A percentile compares a stretch with the other conserved stretches of the same genome.
Evolutionary conservation across 2,329 filamentous ascomycete species (phyloP).

Genomic region (Fusarium veterinarium): DNA sequence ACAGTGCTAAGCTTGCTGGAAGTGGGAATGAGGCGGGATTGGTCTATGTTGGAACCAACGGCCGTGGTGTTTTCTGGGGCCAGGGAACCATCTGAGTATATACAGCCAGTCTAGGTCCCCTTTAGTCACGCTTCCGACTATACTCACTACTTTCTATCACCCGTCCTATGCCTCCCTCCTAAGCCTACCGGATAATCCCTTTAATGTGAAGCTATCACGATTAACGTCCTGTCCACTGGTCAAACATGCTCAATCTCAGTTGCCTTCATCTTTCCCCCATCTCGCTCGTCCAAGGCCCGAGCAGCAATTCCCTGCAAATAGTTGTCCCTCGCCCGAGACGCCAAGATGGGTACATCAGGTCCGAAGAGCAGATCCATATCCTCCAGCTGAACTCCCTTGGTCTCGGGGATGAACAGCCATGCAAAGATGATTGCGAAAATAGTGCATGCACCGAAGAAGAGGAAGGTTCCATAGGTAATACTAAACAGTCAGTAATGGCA

Average conservation of each 20-base stretch:
- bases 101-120: background rate
- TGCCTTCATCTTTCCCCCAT: background rate
- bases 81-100: conserved; percentile 12
- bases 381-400: background rate
- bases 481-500: too few species aligned
- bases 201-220: rapidly evolving
- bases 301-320: background rate
- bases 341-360: background rate
- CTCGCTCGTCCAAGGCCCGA: background rate
- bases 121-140: background rate
- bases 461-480: background rate
- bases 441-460: background rate
- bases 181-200: rapidly evolving
- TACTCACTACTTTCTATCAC: rapidly evolving
- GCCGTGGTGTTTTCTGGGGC: conserved; percentile 56
- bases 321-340: background rate
- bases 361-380: background rate
- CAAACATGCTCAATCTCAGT: background rate
- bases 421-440: background rate
- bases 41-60: conserved; percentile 64
- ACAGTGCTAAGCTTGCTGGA: conserved; percentile 54
- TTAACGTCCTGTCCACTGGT: rapidly evolving
- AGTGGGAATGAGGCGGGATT: conserved; percentile 58
- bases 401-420: background rate
- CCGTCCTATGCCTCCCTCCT: rapidly evolving